A percentile compares a stretch with the other conserved stretches of the same genome.
Conservation (phyloP, 805 yeast species). For the Candida sanyiensis region DNA sequence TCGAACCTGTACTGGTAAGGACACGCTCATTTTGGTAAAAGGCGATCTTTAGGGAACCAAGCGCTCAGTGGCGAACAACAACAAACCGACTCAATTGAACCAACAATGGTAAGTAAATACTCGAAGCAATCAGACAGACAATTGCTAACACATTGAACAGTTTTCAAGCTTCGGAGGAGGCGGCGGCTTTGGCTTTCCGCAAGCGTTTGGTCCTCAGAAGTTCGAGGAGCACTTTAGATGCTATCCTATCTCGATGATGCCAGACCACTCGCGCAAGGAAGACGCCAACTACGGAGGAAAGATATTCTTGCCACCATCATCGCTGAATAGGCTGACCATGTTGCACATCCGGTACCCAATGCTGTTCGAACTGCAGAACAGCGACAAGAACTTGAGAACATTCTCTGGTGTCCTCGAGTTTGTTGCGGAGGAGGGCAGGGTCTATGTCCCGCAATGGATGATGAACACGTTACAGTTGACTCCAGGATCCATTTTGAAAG, state of each 20-base stretch:
- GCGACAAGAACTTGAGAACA: conserved; percentile 52
- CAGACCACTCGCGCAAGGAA: conserved; percentile 58
- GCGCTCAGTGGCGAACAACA: too few species aligned
- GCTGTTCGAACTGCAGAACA: conserved; percentile 78
- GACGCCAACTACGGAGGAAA: conserved; percentile 93
- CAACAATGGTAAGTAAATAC: too few species aligned
- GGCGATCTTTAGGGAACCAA: too few species aligned
- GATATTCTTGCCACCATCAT: conserved; percentile 89
- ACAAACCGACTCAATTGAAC: too few species aligned
- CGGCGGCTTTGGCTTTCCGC: conserved; percentile 14
- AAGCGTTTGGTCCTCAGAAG: conserved; percentile 32
- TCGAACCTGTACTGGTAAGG: too few species aligned
- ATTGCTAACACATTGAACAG: conserved; percentile 14
- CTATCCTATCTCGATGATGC: conserved; percentile 87
- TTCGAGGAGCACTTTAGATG: conserved; percentile 90
- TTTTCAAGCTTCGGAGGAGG: conserved; percentile 34
- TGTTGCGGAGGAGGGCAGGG: conserved; percentile 95
- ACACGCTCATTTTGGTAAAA: too few species aligned
- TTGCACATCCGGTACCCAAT: conserved; percentile 92
- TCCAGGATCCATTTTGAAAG: conserved; percentile 77
- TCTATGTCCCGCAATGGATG: conserved; percentile 96
- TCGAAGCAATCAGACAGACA: too few species aligned
- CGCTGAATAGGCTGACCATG: conserved; percentile 82
- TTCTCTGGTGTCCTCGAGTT: conserved; percentile 96
- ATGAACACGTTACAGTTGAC: conserved; percentile 64